Evolutionary conservation across 2,329 filamentous ascomycete genomes (phyloP).

Genomic region (Claviceps africana): DNA sequence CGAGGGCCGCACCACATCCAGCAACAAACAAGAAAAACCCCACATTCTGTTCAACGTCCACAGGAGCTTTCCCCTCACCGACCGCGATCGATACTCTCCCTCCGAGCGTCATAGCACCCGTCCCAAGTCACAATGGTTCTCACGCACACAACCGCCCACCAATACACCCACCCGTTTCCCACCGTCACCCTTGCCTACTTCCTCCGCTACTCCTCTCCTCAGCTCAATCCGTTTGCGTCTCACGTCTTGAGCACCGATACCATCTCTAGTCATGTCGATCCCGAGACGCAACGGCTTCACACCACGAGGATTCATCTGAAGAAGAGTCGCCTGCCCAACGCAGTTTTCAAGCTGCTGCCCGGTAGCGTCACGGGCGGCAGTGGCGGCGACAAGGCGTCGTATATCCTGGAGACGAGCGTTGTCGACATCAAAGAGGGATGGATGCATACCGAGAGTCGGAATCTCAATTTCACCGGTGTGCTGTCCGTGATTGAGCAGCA

Average conservation of each 20-base stretch:
- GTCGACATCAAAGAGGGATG: slow-evolving; percentile 68
- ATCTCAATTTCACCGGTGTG: slow-evolving; percentile 71
- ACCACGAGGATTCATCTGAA: slow-evolving; percentile 73
- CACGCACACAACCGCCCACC: slow-evolving; percentile 52
- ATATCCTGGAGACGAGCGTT: slow-evolving; percentile 66
- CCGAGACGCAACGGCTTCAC: slow-evolving; percentile 57
- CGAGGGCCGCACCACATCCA: slow-evolving; percentile 7
- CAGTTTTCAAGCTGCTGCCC: slow-evolving; percentile 63
- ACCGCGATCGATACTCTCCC: neutral
- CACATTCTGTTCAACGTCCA: neutral
- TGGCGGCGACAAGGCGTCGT: slow-evolving; percentile 55
- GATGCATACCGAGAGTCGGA: slow-evolving; percentile 71
- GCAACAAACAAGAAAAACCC: neutral
- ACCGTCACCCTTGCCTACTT: slow-evolving; percentile 83
- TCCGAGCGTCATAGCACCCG: neutral
- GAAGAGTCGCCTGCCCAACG: slow-evolving; percentile 61
- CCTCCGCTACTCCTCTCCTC: slow-evolving; percentile 62
- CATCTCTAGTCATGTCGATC: slow-evolving; percentile 60
- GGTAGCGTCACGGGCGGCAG: slow-evolving; percentile 51
- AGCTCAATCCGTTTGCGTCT: slow-evolving; percentile 63
- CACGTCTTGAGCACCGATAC: slow-evolving; percentile 77
- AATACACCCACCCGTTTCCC: slow-evolving; percentile 68
- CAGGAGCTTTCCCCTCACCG: slow-evolving; percentile 5
- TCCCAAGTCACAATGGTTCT: slow-evolving; percentile 39
- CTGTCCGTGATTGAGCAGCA: slow-evolving; percentile 67